Conservation (phyloP, 2,329 filamentous ascomycete genomes). For the Seiridium unicorne region DNA sequence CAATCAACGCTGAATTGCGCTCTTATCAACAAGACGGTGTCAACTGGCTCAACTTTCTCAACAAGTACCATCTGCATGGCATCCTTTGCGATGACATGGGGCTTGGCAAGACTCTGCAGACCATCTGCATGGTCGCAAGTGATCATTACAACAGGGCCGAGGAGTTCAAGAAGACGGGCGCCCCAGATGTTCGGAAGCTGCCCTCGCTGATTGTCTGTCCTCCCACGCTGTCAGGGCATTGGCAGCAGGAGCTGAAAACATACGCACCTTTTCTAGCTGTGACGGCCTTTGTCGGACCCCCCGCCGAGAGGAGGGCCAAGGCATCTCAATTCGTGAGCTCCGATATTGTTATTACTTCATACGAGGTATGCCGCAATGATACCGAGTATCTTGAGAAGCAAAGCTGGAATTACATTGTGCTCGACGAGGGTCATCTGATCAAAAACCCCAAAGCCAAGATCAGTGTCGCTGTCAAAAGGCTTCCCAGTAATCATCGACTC, state of each 20-base stretch:
- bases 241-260: constrained; percentile 95
- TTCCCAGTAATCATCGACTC: constrained; percentile 88
- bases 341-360: constrained; percentile 95
- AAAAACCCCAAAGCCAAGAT: constrained; percentile 99
- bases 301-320: constrained; percentile 72
- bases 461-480: constrained; percentile 84
- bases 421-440: constrained; percentile 97
- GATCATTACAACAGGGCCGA: constrained; percentile 93
- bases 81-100: constrained; percentile 99
- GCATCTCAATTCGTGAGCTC: constrained; percentile 69
- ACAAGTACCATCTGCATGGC: constrained; percentile 95
- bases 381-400: constrained; percentile 78
- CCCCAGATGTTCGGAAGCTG: constrained; percentile 73
- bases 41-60: constrained; percentile 97
- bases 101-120: constrained; percentile 95
- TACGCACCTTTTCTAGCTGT: constrained; percentile 93
- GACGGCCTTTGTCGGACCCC: constrained; percentile 87
- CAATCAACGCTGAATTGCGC: constrained; percentile 93
- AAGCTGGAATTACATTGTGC: constrained; percentile 95
- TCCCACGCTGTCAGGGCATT: constrained; percentile 93
- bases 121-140: constrained; percentile 95
- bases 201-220: constrained; percentile 95
- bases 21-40: constrained; percentile 98
- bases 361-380: constrained; percentile 96
- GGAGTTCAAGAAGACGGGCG: constrained; percentile 80